Evolutionary conservation across 1,284 basidiomycete species (phyloP), one percentile per base, ranked within the genome.

Genomic region (Blastosporella zonata): DNA sequence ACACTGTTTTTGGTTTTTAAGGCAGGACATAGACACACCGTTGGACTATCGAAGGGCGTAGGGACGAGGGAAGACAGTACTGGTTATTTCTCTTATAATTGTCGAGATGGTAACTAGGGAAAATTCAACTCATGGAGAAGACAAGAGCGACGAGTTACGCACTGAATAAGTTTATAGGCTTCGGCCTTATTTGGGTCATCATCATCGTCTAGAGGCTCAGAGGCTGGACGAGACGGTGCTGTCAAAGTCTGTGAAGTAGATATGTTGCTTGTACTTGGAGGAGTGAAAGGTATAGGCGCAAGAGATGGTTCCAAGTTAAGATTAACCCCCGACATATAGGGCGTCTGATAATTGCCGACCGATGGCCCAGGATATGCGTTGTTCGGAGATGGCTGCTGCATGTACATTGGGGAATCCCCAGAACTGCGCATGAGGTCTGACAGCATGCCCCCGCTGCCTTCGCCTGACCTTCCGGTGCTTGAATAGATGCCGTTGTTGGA

Each of bases 11-110:
- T 5, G 28, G 23, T 21, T 29, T 36, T 7, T n/a, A 1, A 20
- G 33, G 23, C n/a, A 49, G 21, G 20, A 25, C n/a, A 36, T 23
- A 20, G 17, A 29, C 41, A 44, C 59, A 84, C 86, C 84, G 81
- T 68, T 96, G 93, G 6, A 93, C 84, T 10, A 87, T 68, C 1
- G 93, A 93, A 1, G 93, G 92, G 3, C 88, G 79, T 43, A 96
- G 71, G 6, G 91, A 93, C 2, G 87, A 81, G 0, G 93, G 93
- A n/a, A 96, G 73, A 62, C 86, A 90, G 65, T 96, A 96, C 17
- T 81, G 78, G 50, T 84, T 80, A 55, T 88, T 88, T 50, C 85
- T 73, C 64, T 83, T 85, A 64, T 84, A 90, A 61, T 95, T 94
- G 59, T 93, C 87, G 43, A 95, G 72, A 62, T 95, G 91, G 64